Percentiles rank a stretch among this genome's conserved stretches.
These are phyloP conservation scores for Paraleonurus japonicus DNA, from an alignment of 257 asterid species.

Conservation along the genomic window DNA sequence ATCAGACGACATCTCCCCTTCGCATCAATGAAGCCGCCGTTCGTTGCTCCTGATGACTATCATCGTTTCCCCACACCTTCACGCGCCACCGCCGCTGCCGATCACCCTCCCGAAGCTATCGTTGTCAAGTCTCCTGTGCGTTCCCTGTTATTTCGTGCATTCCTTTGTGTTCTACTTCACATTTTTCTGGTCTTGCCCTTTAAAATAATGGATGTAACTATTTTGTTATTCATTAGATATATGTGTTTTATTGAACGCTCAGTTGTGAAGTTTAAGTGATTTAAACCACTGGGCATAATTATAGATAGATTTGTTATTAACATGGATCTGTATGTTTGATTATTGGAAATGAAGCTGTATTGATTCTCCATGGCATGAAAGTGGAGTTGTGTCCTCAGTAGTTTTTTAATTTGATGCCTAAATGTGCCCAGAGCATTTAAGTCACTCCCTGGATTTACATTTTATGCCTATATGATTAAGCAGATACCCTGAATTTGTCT, in stretches of 20 bases:
- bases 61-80: conserved; percentile 69
- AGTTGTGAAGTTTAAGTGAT: neutral
- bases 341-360: neutral
- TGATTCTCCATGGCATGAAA: conserved; percentile 14
- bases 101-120: conserved; percentile 64
- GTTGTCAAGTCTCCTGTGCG: conserved; percentile 78
- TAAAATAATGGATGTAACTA: conserved; percentile 22
- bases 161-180: neutral
- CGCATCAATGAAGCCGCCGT: conserved; percentile 80
- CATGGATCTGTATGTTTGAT: conserved; percentile 18
- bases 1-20: conserved; percentile 77
- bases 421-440: conserved; percentile 2
- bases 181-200: neutral
- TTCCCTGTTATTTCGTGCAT: neutral
- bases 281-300: neutral
- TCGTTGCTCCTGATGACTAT: conserved; percentile 60
- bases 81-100: conserved; percentile 41
- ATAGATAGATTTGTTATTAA: neutral
- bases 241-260: conserved; percentile 18
- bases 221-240: neutral
- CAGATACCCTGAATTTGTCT: neutral
- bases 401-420: neutral
- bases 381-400: conserved; percentile 1
- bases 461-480: neutral
- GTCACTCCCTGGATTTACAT: neutral